Percentiles rank a stretch among this genome's conserved stretches.
Evolutionary conservation across 768 basidiomycete species (phyloP).

Genomic region (Lentinus brumalis): DNA sequence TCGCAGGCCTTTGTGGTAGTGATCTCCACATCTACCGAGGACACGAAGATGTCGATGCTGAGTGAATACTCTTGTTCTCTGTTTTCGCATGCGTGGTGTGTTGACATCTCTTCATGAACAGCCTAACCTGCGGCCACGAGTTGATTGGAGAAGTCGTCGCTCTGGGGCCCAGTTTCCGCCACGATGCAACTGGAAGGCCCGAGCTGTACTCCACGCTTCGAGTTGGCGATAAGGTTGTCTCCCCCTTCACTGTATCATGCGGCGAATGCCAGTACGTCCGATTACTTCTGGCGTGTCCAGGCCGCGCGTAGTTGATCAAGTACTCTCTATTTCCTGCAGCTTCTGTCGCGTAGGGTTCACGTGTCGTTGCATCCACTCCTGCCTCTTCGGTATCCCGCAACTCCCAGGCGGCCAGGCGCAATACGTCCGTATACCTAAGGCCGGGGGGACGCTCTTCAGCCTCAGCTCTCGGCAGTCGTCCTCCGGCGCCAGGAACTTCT

Average conservation of each 20-base stretch:
- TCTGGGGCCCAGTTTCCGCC: conserved; percentile 60
- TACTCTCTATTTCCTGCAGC: conserved; percentile 36
- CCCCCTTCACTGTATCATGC: conserved; percentile 81
- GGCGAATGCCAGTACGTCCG: conserved; percentile 80
- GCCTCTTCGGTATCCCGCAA: conserved; percentile 64
- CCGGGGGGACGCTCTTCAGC: conserved; percentile 76
- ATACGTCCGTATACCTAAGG: conserved; percentile 76
- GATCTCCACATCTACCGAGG: conserved; percentile 79
- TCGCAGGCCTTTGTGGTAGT: conserved; percentile 70
- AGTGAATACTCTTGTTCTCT: conserved; percentile 41
- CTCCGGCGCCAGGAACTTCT: conserved; percentile 18
- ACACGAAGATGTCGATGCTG: conserved; percentile 50
- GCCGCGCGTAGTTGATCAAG: neutral
- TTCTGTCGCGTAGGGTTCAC: conserved; percentile 76
- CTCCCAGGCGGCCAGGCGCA: conserved; percentile 80
- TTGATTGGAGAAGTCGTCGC: conserved; percentile 73
- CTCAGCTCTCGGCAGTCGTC: conserved; percentile 36
- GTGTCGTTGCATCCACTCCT: conserved; percentile 61
- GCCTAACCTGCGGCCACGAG: conserved; percentile 74
- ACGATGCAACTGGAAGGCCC: conserved; percentile 50
- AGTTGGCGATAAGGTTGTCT: conserved; percentile 76
- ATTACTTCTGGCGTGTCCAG: neutral
- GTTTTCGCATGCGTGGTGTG: neutral
- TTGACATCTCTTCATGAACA: conserved; percentile 28
- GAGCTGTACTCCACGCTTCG: conserved; percentile 62